Evolutionary conservation across 345 rosid species (phyloP), one percentile per base, ranked within the genome.

Genomic region (Xanthoceras sorbifolium): DNA sequence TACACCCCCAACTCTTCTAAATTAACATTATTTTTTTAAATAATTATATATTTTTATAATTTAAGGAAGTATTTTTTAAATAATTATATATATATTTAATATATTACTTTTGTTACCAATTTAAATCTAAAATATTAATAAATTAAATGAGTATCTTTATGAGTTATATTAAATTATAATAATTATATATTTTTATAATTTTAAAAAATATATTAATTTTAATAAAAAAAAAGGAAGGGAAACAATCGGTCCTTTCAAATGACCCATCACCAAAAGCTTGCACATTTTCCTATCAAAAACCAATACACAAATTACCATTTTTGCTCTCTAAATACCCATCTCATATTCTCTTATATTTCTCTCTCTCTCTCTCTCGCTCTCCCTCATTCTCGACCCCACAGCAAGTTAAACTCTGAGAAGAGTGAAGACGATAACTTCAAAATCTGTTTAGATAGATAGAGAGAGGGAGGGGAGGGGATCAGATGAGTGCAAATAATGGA

Each of bases 401-500:
- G 31, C 38, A 55, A 55, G 60, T 28, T n/a, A 18, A 68, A 69
- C 20, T 3, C 48, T 9, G 67, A n/a, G n/a, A n/a, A n/a, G n/a
- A n/a, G n/a, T n/a, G 26, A 36, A 44, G 62, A 29, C 64, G 66
- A 34, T 25, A 67, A 68, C 62, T 55, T 23, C 28, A 28, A 9
- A 26, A 60, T 60, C 64, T 1, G 34, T n/a, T 46, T 25, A 46
- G 28, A 23, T 71, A 73, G 65, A 78, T 36, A 57, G 73, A 64
- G 64, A 67, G 57, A 26, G 46, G 10, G 22, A 50, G 77, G 12
- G 38, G 46, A 64, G 57, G 50, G 46, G 72, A 75, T 69, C 78
- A 60, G 79, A 75, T 86, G 89, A 86, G 78, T 57, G 79, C 77
- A 60, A 81, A 71, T 63, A 66, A 80, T 42, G 87, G 89, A 40